Evolutionary conservation across 345 rosid species (phyloP).

Genomic region (Populus nigra): DNA sequence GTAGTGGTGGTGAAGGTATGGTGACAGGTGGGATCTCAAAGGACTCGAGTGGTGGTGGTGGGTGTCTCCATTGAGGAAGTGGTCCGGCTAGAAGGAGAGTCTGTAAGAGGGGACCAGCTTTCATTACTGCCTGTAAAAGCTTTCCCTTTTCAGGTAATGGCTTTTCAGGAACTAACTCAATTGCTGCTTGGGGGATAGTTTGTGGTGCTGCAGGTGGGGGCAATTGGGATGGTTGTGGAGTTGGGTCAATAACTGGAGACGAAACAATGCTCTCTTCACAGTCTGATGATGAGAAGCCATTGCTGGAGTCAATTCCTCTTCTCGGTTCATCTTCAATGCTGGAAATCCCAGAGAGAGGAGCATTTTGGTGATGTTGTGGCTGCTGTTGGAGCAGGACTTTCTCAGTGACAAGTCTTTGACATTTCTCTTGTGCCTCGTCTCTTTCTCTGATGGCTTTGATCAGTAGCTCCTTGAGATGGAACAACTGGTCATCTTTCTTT

Average conservation of each 20-base stretch:
- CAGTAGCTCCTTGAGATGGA: conserved; percentile 53
- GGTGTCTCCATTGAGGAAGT: conserved; percentile 94
- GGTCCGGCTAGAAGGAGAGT: conserved; percentile 94
- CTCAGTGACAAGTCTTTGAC: conserved; percentile 52
- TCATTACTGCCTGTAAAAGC: conserved; percentile 91
- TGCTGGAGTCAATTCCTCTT: conserved; percentile 60
- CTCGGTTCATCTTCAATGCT: conserved; percentile 87
- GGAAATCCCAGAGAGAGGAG: conserved; percentile 77
- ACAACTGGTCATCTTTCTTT: conserved; percentile 63
- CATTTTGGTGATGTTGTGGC: conserved; percentile 33
- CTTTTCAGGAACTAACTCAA: conserved; percentile 50
- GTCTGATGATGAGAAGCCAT: conserved; percentile 81
- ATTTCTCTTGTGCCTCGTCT: conserved; percentile 67
- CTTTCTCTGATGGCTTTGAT: conserved; percentile 56
- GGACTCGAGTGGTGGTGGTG: conserved; percentile 89
- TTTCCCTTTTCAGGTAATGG: conserved; percentile 95
- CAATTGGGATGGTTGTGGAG: conserved; percentile 28
- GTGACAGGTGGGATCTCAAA: conserved; percentile 93
- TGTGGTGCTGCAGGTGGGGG: conserved; percentile 7
- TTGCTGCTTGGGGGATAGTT: conserved; percentile 24
- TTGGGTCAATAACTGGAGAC: conserved; percentile 51
- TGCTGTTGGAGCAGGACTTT: conserved; percentile 52
- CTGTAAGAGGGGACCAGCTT: conserved; percentile 93
- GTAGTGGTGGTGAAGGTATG: conserved; percentile 58
- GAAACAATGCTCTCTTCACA: conserved; percentile 91